phyloP scores from a whole-genome alignment of 1,139 yeast genomes.

The Kodamaea suecica region DNA sequence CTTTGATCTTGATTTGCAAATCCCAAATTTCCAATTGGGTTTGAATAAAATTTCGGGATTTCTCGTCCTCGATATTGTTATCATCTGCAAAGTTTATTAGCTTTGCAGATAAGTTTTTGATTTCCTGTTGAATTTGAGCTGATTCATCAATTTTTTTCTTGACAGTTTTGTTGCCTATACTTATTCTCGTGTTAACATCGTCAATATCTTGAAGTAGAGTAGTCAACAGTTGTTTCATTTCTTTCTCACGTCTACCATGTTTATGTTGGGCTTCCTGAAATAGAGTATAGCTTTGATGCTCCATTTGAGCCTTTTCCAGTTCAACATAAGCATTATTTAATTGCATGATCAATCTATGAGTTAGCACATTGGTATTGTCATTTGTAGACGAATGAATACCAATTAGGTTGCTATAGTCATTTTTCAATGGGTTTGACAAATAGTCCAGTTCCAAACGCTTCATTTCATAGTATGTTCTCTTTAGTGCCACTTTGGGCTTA shows the following conservation, averaged over 20 bases:
- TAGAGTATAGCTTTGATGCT: constrained; percentile 23
- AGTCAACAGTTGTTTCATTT: constrained; percentile 27
- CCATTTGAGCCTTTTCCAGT: constrained; percentile 24
- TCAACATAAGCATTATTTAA: constrained; percentile 31
- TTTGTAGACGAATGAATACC: constrained; percentile 46
- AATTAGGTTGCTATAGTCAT: constrained; percentile 51
- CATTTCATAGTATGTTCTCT: constrained; percentile 52
- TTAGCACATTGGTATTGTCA: constrained; percentile 29
- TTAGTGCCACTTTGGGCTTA: constrained; percentile 17
- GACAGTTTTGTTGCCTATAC: constrained; percentile 40
- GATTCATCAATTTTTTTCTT: constrained; percentile 33
- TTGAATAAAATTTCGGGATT: constrained; percentile 20
- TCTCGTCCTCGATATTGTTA: constrained; percentile 11
- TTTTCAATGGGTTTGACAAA: constrained; percentile 62
- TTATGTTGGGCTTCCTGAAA: constrained; percentile 24
- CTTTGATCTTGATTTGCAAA: constrained; percentile 36
- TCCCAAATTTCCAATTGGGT: constrained; percentile 40
- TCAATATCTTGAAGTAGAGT: constrained; percentile 34
- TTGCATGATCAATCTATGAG: constrained; percentile 38
- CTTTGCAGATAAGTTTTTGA: constrained; percentile 11
- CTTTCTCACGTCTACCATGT: constrained; percentile 34
- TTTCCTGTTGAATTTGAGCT: constrained; percentile 23
- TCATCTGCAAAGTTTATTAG: background rate
- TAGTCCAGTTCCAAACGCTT: constrained; percentile 70
- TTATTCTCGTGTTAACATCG: constrained; percentile 38